Evolutionary conservation across 495 filamentous ascomycete species (phyloP), one percentile per base, ranked within the genome.

Genomic region (Xylaria castorea): DNA sequence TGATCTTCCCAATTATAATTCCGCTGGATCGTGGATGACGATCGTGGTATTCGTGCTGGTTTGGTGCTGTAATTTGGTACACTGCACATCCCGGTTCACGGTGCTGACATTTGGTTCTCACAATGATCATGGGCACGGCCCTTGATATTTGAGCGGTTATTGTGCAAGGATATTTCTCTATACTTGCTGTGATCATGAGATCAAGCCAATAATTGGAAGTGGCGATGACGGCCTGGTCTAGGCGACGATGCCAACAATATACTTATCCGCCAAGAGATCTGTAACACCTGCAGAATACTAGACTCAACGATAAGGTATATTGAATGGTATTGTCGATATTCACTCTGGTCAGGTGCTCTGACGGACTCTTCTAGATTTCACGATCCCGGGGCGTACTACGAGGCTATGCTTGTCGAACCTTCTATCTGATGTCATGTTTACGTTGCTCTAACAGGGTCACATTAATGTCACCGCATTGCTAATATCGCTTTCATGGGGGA

Each of bases 1-100:
- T 12, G 34, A 62, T 46, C n/a, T 7, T 70, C 53, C 18, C 67
- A 70, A 70, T 70, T 48, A 9, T 11, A 46, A 48, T 70, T 50
- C 34, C 16, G 18, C 75, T 32, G 46, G n/a, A 18, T 27, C 40
- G 27, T 48, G 16, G 50, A 5, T 57, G 50, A 30, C 36, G 34
- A 68, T 30, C 22, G 50, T 67, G 30, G 30, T 9, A 12, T 62
- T 36, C 61, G 11, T 34, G 50, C 5, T n/a, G n/a, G 3, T 57
- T n/a, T 36, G 34, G 16, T 32, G 36, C 34, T 51, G 30, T 18
- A 22, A 38, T 7, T 42, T 34, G 46, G 22, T 22, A 30, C 20
- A 11, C 64, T 46, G 8, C 34, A 38, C 20, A 63, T n/a, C 61
- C 61, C 61, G 38, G 61, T 42, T 63, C 61, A 22, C 42, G 38